A percentile compares a stretch with the other conserved stretches of the same genome.
Evolutionary conservation across 352 stramenopile species (phyloP).

Genomic region (Globisporangium orthogonon): DNA sequence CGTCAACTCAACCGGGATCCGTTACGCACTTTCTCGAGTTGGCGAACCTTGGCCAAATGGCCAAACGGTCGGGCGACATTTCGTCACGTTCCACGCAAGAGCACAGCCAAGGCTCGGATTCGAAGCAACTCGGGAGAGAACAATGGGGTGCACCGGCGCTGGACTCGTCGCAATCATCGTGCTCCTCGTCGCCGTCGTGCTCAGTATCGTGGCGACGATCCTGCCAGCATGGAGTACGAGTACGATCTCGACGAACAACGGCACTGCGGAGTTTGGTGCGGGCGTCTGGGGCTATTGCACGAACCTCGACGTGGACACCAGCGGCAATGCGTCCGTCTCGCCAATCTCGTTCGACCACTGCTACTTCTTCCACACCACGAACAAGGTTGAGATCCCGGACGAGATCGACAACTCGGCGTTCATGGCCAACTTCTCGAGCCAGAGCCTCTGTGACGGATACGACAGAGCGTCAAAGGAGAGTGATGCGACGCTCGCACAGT

Average conservation of each 20-base stretch:
- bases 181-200: slow-evolving; percentile 42
- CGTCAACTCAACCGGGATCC: too few species aligned
- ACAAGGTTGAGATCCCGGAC: slow-evolving; percentile 36
- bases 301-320: slow-evolving; percentile 32
- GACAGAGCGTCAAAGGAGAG: slow-evolving; percentile 21
- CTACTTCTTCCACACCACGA: slow-evolving; percentile 68
- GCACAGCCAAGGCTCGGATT: too few species aligned
- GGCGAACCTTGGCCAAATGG: too few species aligned
- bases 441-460: slow-evolving; percentile 58
- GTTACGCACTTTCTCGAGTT: too few species aligned
- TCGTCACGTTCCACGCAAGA: too few species aligned
- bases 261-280: slow-evolving; percentile 44
- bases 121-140: neutral
- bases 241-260: slow-evolving; percentile 19
- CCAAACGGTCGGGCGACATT: too few species aligned
- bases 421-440: slow-evolving; percentile 39
- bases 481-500: slow-evolving; percentile 20
- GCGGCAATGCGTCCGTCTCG: slow-evolving; percentile 12
- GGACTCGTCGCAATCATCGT: slow-evolving; percentile 53
- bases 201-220: slow-evolving; percentile 58
- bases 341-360: slow-evolving; percentile 49
- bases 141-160: slow-evolving; percentile 47
- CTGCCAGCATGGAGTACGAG: slow-evolving; percentile 65
- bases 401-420: slow-evolving; percentile 20
- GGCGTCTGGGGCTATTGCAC: slow-evolving; percentile 66